Conservation (phyloP, 352 stramenopile genomes). For the Phytophthora podocarpi region DNA sequence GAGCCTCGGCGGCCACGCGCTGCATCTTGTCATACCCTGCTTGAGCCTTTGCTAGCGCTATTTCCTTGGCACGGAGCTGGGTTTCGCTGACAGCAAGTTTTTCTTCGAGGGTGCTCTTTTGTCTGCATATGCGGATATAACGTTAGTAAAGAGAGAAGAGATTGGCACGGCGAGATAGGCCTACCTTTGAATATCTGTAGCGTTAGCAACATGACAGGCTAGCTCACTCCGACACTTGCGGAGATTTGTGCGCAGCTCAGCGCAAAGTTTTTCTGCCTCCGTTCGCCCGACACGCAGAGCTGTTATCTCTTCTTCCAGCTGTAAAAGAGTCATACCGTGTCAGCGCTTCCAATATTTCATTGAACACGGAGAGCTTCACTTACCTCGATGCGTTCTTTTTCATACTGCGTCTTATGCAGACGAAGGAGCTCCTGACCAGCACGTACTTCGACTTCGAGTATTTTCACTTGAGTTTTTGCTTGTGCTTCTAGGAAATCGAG, state of each 20-base stretch:
- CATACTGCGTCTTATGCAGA: conserved; percentile 56
- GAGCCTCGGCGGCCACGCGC: conserved; percentile 41
- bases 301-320: conserved; percentile 63
- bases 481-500: conserved; percentile 52
- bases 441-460: conserved; percentile 65
- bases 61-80: conserved; percentile 43
- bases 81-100: conserved; percentile 44
- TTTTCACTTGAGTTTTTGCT: conserved; percentile 47
- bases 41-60: conserved; percentile 40
- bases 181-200: conserved; percentile 55
- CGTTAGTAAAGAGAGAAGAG: too few species aligned
- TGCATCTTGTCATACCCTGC: conserved; percentile 45
- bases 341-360: not conserved
- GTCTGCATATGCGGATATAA: conserved; percentile 38
- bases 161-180: not conserved
- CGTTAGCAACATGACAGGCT: conserved; percentile 51
- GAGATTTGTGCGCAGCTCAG: conserved; percentile 48
- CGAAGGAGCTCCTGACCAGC: conserved; percentile 65
- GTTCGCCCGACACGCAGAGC: conserved; percentile 39
- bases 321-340: not conserved
- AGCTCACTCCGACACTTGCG: conserved; percentile 59
- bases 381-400: conserved; percentile 55
- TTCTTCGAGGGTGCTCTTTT: conserved; percentile 58
- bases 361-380: too few species aligned
- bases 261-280: conserved; percentile 54